Conservation (phyloP, 2,329 filamentous ascomycete species). For the Aureobasidium sp. region DNA sequence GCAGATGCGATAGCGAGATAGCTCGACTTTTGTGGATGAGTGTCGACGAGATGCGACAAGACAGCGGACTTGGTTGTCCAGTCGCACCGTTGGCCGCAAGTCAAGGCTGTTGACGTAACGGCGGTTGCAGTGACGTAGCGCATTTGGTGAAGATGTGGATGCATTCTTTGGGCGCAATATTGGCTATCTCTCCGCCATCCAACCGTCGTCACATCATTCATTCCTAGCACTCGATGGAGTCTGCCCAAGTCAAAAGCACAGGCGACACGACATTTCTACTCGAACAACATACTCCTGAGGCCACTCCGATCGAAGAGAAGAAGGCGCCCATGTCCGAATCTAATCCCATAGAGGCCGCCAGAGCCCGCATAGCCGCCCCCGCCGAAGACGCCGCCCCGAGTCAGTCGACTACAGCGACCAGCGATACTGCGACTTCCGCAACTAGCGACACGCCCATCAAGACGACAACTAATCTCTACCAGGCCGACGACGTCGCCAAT, state of each 20-base stretch:
- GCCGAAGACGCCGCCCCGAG: background rate
- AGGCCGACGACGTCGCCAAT: background rate
- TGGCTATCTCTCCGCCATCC: background rate
- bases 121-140: background rate
- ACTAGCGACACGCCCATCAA: background rate
- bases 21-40: background rate
- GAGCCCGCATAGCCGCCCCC: background rate
- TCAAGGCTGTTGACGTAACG: background rate
- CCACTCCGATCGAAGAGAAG: background rate
- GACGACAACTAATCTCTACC: background rate
- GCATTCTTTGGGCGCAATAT: constrained; percentile 2
- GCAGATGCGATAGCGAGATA: background rate
- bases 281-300: constrained; percentile 2
- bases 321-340: background rate
- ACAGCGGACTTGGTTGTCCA: background rate
- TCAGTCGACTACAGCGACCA: background rate
- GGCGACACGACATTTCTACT: constrained; percentile 11
- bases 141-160: background rate
- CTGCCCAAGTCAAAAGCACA: constrained; percentile 5
- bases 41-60: background rate
- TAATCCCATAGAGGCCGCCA: background rate
- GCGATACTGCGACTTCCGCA: background rate
- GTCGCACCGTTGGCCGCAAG: background rate
- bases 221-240: background rate
- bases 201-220: background rate